These are phyloP conservation scores for Cyberlindnera suaveolens DNA, from an alignment of 805 yeast genomes.

Conservation along the genomic window DNA sequence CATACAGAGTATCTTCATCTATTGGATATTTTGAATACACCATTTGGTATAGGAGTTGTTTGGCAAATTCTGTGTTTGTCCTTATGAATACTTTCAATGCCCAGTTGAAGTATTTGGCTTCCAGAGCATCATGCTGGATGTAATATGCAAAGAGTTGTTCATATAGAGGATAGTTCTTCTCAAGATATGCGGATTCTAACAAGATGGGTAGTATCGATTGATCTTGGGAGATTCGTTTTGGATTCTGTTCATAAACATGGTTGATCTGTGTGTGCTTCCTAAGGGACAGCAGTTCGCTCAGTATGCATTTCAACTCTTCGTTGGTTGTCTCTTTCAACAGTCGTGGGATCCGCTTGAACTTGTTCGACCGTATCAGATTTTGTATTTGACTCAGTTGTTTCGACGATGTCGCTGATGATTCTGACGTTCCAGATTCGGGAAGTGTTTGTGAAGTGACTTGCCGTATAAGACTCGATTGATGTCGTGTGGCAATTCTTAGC, in stretches of 20 bases:
- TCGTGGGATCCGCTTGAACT: background rate
- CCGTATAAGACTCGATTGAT: too few species aligned
- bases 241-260: background rate
- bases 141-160: conserved; percentile 17
- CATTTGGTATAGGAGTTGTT: conserved; percentile 24
- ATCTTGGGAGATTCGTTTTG: background rate
- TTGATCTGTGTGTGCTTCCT: background rate
- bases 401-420: background rate
- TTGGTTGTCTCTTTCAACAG: background rate
- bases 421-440: background rate
- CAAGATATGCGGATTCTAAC: conserved; percentile 3
- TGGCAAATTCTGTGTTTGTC: conserved; percentile 21
- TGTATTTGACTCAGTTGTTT: background rate
- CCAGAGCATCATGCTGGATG: conserved; percentile 6
- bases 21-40: conserved; percentile 20
- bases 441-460: too few species aligned
- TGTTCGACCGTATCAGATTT: background rate
- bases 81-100: conserved; percentile 18
- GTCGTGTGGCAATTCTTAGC: too few species aligned
- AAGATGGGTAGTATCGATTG: background rate
- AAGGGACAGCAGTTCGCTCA: background rate
- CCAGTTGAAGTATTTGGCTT: conserved; percentile 14
- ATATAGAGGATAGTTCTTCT: conserved; percentile 7
- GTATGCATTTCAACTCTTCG: background rate
- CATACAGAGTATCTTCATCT: conserved; percentile 15